These are phyloP conservation scores for Naganishia randhawae DNA, from an alignment of 768 basidiomycete genomes.

Conservation along the genomic window DNA sequence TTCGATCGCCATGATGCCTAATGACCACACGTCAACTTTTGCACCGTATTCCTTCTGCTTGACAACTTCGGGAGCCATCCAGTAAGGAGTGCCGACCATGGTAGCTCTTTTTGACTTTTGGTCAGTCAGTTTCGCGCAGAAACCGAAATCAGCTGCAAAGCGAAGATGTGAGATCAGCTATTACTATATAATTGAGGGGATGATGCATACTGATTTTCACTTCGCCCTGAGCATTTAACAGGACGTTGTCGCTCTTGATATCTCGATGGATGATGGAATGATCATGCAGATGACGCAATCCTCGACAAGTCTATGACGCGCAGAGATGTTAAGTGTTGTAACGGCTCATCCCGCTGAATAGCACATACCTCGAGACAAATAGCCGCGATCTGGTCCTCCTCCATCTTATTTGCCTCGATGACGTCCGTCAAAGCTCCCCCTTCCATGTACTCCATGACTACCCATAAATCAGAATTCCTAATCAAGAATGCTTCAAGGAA, in stretches of 20 bases:
- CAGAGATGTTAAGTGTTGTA: slow-evolving; percentile 5
- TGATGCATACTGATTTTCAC: slow-evolving; percentile 88
- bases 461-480: slow-evolving; percentile 86
- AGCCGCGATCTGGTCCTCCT: slow-evolving; percentile 90
- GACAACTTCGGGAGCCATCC: slow-evolving; percentile 99
- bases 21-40: slow-evolving; percentile 96
- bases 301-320: slow-evolving; percentile 76
- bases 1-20: slow-evolving; percentile 85
- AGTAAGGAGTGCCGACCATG: slow-evolving; percentile 98
- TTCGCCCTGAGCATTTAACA: slow-evolving; percentile 82
- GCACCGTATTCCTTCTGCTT: slow-evolving; percentile 96
- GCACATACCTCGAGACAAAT: slow-evolving; percentile 78
- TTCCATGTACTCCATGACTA: slow-evolving; percentile 99
- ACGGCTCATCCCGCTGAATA: neutral
- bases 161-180: neutral
- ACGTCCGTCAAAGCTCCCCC: slow-evolving; percentile 89
- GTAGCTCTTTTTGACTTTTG: slow-evolving; percentile 96
- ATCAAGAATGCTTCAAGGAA: slow-evolving; percentile 87
- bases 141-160: slow-evolving; percentile 82
- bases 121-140: slow-evolving; percentile 91
- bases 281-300: slow-evolving; percentile 83
- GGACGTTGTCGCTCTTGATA: slow-evolving; percentile 94
- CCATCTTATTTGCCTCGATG: slow-evolving; percentile 91
- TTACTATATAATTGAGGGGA: neutral
- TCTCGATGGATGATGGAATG: slow-evolving; percentile 95